Percentiles rank a stretch among this genome's conserved stretches.
These are phyloP conservation scores for Ottelia alismoides DNA, from an alignment of 106 monocot species.

Conservation along the genomic window DNA sequence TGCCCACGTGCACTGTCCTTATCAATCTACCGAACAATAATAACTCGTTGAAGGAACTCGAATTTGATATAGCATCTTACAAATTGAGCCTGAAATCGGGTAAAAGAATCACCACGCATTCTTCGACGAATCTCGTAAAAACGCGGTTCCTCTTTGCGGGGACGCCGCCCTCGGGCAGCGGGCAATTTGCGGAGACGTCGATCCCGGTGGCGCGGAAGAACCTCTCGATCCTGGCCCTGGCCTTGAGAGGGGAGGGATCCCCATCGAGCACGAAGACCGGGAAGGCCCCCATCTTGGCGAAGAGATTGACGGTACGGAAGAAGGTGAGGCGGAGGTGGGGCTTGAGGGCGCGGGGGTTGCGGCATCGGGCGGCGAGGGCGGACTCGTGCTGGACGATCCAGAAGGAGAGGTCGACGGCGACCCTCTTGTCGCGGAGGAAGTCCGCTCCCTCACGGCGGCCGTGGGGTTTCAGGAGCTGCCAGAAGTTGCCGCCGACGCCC, in stretches of 20 bases:
- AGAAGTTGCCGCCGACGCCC: slow-evolving; percentile 89
- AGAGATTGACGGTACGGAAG: slow-evolving; percentile 88
- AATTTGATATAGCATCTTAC: too few relatives aligned
- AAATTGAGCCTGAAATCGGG: too few relatives aligned
- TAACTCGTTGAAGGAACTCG: too few relatives aligned
- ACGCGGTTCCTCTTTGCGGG: slow-evolving; percentile 33
- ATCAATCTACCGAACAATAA: too few relatives aligned
- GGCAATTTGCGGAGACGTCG: slow-evolving; percentile 21
- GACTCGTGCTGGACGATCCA: slow-evolving; percentile 88
- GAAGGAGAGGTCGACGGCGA: slow-evolving; percentile 96
- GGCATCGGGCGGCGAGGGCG: slow-evolving; percentile 29
- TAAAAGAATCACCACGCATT: slow-evolving; percentile 92
- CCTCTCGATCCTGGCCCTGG: slow-evolving; percentile 62
- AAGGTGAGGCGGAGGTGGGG: slow-evolving; percentile 84
- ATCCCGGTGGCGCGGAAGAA: slow-evolving; percentile 63
- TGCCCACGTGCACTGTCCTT: too few relatives aligned
- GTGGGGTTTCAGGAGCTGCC: slow-evolving; percentile 91
- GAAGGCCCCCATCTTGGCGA: slow-evolving; percentile 92
- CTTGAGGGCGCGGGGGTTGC: slow-evolving; percentile 22
- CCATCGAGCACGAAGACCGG: slow-evolving; percentile 97
- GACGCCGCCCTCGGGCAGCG: slow-evolving; percentile 7
- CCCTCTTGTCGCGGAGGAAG: slow-evolving; percentile 83
- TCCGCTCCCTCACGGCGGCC: slow-evolving; percentile 50
- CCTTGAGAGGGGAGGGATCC: slow-evolving; percentile 67
- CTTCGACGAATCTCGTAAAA: slow-evolving; percentile 43